phyloP scores from a whole-genome alignment of 257 asterid species.

The Perilla frutescens region DNA sequence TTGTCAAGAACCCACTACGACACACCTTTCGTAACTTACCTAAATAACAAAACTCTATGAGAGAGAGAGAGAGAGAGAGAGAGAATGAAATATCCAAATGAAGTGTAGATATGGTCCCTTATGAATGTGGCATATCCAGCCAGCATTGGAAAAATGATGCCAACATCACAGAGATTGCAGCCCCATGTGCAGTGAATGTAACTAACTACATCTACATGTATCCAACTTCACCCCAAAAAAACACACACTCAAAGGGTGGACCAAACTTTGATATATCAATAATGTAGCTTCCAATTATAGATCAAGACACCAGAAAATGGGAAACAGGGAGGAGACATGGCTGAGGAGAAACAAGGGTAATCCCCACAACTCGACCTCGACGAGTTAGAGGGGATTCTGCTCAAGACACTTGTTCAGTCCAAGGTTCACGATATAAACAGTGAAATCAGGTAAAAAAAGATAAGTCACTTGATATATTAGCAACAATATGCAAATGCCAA shows the following conservation, averaged over 20 bases:
- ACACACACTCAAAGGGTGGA: constrained; percentile 9
- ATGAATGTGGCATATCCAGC: too few species aligned
- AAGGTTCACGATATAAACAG: not conserved
- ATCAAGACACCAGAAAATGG: constrained; percentile 14
- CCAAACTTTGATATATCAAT: not conserved
- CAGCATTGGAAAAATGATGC: too few species aligned
- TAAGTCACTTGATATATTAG: not conserved
- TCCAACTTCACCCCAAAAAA: not conserved
- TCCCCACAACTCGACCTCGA: too few species aligned
- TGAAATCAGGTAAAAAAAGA: not conserved
- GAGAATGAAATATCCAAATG: too few species aligned
- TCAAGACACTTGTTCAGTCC: not conserved
- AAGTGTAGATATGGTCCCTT: too few species aligned
- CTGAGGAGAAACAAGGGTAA: not conserved
- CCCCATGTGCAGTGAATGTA: too few species aligned
- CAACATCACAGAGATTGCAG: too few species aligned
- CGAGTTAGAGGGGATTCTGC: not conserved
- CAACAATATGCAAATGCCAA: constrained; percentile 1
- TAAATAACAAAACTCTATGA: too few species aligned
- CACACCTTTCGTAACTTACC: too few species aligned
- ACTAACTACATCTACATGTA: not conserved
- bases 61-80: too few species aligned
- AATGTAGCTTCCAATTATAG: constrained; percentile 12
- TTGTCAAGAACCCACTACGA: too few species aligned
- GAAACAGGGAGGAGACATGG: too few species aligned